Evolutionary conservation across 1,284 basidiomycete species (phyloP).

Genomic region (Fistulinella staudtii): DNA sequence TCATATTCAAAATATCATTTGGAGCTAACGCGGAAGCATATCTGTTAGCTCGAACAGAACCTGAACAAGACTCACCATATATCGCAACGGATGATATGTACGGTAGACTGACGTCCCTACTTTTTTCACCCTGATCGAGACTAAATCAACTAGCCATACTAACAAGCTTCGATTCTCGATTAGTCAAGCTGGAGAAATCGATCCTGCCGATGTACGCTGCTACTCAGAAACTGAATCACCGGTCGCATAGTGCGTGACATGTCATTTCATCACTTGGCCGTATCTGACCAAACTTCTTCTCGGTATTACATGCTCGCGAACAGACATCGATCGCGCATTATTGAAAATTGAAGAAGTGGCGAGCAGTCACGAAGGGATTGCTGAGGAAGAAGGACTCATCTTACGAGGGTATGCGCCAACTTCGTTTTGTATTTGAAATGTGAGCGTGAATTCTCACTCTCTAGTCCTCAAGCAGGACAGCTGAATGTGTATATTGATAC

Average conservation of each 20-base stretch:
- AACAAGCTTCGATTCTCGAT: conserved; percentile 71
- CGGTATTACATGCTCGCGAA: background rate
- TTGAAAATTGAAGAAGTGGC: conserved; percentile 74
- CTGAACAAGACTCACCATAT: conserved; percentile 78
- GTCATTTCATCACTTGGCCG: background rate
- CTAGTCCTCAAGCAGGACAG: conserved; percentile 65
- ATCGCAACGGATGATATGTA: conserved; percentile 78
- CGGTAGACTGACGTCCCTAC: conserved; percentile 24
- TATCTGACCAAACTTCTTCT: background rate
- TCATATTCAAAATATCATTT: background rate
- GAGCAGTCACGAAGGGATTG: conserved; percentile 70
- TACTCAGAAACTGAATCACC: conserved; percentile 66
- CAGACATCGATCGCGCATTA: conserved; percentile 76
- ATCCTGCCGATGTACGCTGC: conserved; percentile 73
- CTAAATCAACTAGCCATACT: conserved; percentile 57
- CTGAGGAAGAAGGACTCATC: conserved; percentile 72
- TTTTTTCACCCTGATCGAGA: background rate
- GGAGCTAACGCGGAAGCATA: too few species aligned
- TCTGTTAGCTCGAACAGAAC: conserved; percentile 71
- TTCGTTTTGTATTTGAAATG: background rate
- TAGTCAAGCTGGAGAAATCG: conserved; percentile 77
- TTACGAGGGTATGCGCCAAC: conserved; percentile 56
- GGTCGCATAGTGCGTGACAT: conserved; percentile 55
- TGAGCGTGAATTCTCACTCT: background rate
- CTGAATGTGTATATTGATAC: conserved; percentile 64